Evolutionary conservation across 2,329 filamentous ascomycete genomes (phyloP), one percentile per base, ranked within the genome.

Genomic region (Dryadomyces sulphureus): DNA sequence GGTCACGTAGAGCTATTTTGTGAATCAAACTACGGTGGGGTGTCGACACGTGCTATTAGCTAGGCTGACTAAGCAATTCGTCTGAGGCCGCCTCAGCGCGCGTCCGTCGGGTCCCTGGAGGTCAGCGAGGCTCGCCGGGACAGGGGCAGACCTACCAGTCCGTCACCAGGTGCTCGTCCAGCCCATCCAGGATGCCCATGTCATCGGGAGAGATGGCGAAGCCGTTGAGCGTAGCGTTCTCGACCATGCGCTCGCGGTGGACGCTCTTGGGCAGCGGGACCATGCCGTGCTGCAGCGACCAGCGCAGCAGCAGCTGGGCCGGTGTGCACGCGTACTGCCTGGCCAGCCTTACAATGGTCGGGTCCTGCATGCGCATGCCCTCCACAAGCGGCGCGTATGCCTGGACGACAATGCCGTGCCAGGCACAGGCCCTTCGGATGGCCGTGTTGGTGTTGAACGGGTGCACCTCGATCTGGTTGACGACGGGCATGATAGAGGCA

Each of bases 401-500:
- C 62, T 92, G 78, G 2, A 92, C 70, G 0, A 80, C 64, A 48
- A 92, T 88, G 34, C 67, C 65, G 52, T 89, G 66, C 49, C 74
- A 64, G 47, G 75, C 68, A 56, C 85, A 85, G 54, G 76, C 79
- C 12, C 72, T 68, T 0, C 77, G 72, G 51, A 92, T 87, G 34
- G 71, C 68, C 0, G 67, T 69, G 45, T 81, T 75, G 2, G 82
- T 87, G 59, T 89, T 86, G 72, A 90, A 92, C 0, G 84, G 84
- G 50, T 90, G 84, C 2, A 89, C 73, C 59, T 90, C 82, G 54
- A 89, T 81, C 63, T 92, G 85, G 56, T 90, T 90, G 43, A 90
- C 75, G 1, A 77, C 74, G 0, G 85, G 84, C 9, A 66, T 60
- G 40, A 84, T 70, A 0, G 69, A 68, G 0, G 81, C 79, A 0